Conservation (phyloP, 2,329 filamentous ascomycete species). For the Sarocladiaceae sp. region DNA sequence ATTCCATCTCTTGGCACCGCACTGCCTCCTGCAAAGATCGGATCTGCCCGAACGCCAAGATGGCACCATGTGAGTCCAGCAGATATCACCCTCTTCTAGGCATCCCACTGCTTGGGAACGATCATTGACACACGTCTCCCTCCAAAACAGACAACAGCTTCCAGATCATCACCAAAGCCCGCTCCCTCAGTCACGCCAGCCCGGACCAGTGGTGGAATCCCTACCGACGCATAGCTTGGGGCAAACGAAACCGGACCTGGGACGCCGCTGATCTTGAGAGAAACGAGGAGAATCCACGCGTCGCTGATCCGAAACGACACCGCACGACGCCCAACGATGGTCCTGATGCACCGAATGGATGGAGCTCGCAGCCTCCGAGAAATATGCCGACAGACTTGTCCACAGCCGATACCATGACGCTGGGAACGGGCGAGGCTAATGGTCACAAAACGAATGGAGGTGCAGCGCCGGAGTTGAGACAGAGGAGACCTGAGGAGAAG, state of each 20-base stretch:
- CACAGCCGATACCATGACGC: conserved; percentile 18
- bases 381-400: conserved; percentile 18
- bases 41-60: too few relatives aligned
- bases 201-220: conserved; percentile 35
- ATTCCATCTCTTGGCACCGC: too few relatives aligned
- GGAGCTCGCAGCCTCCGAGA: conserved; percentile 25
- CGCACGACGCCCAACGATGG: conserved; percentile 16
- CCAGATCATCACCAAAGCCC: conserved; percentile 38
- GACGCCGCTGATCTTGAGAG: conserved; percentile 27
- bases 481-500: conserved; percentile 4
- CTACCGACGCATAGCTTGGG: conserved; percentile 36
- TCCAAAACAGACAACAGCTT: conserved; percentile 37
- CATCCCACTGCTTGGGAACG: neutral
- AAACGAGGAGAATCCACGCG: conserved; percentile 12
- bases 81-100: neutral
- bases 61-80: conserved; percentile 6
- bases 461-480: conserved; percentile 1
- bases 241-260: conserved; percentile 26
- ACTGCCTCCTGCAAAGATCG: conserved; percentile 15
- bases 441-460: neutral
- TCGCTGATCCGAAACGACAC: conserved; percentile 13
- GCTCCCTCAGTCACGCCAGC: conserved; percentile 33
- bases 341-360: conserved; percentile 25
- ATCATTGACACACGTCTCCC: conserved; percentile 11
- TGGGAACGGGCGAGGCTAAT: neutral